Base-by-base conservation (phyloP, 2,329 filamentous ascomycete genomes). In the Penicillium sp. region DNA sequence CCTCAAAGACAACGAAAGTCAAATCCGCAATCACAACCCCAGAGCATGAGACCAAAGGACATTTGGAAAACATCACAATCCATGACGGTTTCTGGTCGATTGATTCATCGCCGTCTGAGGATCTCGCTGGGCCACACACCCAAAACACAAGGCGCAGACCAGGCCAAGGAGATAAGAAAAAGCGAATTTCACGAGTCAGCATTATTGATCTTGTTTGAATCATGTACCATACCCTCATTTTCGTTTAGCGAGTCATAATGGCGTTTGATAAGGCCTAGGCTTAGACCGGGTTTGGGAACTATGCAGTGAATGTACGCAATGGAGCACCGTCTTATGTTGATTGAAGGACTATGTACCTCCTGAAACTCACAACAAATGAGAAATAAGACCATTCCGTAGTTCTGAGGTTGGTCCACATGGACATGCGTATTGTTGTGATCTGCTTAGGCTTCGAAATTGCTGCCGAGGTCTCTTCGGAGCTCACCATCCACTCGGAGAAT, bases 161-260 rank as follows among this genome's bases (percentile, higher is more conserved):
- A 52, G 18, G 41, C 49, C 55, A 41, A 42, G 53, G 32, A 27
- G 21, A 32, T 27, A 63, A 65, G 31, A 68, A 67, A 54, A 71
- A 73, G 54, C 58, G 67, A 11, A 55, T 72, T 22, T 45, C 66
- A 22, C 69, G 71, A 31, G 70, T 72, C 16, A 72, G 71, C 58
- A 63, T 73, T 31, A 14, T 73, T 44, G 70, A 73, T 54, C 55
- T 73, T 57, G 65, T 51, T 53, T 62, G 45, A 55, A 31, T 14
- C 14, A 11, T 32, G 43, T 18, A 2, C 21, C 21, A 61, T 60
- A 58, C 48, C 54, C 44, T 45, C 32, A 40, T 39, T n/a, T 50
- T 50, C 11, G 42, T 5, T 27, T 46, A 39, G 36, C 27, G 11
- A n/a, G 24, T 27, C 24, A 10, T 27, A 42, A 27, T 21, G 16